Conservation (phyloP, 805 yeast genomes). For the Myxozyma neglecta region DNA sequence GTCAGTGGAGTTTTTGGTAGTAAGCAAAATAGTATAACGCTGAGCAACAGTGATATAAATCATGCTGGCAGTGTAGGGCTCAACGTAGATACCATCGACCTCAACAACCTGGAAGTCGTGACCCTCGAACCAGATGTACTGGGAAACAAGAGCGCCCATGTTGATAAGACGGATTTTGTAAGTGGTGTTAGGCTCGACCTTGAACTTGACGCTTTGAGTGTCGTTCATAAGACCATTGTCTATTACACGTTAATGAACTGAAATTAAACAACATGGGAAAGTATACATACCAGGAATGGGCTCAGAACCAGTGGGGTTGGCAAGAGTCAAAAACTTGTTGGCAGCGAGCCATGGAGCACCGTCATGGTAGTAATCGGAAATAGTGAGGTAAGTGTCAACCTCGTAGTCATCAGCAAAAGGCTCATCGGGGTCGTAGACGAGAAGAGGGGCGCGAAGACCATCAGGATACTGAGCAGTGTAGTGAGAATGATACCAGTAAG, state of each 20-base stretch:
- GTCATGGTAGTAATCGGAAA: conserved; percentile 89
- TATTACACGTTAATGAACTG: not conserved
- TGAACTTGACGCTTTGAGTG: conserved; percentile 72
- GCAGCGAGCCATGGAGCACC: conserved; percentile 51
- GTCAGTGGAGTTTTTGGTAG: conserved; percentile 62
- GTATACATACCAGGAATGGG: conserved; percentile 65
- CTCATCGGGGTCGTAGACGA: conserved; percentile 68
- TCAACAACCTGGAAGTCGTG: conserved; percentile 85
- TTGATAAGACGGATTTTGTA: conserved; percentile 79
- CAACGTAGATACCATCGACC: conserved; percentile 86
- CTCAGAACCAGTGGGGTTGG: conserved; percentile 97
- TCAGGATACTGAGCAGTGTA: conserved; percentile 88
- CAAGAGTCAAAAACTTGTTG: conserved; percentile 60
- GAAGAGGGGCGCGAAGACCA: conserved; percentile 61
- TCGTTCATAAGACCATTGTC: conserved; percentile 77
- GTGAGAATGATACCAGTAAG: conserved; percentile 98
- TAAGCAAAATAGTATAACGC: conserved; percentile 77
- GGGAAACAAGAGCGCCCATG: conserved; percentile 89
- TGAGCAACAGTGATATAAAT: conserved; percentile 88
- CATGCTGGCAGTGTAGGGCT: conserved; percentile 66
- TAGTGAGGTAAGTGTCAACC: conserved; percentile 67
- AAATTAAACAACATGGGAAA: too few species aligned
- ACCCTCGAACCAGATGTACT: conserved; percentile 83
- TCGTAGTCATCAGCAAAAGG: conserved; percentile 67
- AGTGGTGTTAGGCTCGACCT: conserved; percentile 80